Evolutionary conservation across 2,329 filamentous ascomycete species (phyloP).

Genomic region (Cladophialophora yegresii): DNA sequence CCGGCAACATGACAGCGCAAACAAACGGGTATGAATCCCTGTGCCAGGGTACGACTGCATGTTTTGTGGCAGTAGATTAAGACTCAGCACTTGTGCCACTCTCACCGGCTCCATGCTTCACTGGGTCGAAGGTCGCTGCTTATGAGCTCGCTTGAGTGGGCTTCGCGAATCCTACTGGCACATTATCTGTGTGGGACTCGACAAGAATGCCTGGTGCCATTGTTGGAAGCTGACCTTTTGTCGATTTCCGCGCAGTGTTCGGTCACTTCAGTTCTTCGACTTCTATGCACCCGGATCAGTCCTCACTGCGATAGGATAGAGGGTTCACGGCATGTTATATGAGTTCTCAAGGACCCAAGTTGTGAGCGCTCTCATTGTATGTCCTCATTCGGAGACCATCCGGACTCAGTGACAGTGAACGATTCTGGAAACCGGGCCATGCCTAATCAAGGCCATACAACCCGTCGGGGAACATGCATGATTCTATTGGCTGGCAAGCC

Average conservation of each 20-base stretch:
- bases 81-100: neutral
- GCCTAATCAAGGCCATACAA: conserved; percentile 3
- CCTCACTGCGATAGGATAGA: too few relatives aligned
- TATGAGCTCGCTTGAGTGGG: neutral
- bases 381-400: neutral
- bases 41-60: conserved; percentile 51
- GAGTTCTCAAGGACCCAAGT: neutral
- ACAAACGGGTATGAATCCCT: conserved; percentile 40
- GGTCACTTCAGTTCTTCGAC: neutral
- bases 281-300: neutral
- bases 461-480: neutral
- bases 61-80: conserved; percentile 32
- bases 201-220: conserved; percentile 11
- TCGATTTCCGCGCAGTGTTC: neutral
- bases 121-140: conserved; percentile 12
- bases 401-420: neutral
- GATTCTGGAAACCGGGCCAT: conserved; percentile 3
- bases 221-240: neutral
- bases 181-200: neutral
- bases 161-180: neutral
- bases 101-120: conserved; percentile 2
- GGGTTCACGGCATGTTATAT: neutral
- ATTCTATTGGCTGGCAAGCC: neutral
- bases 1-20: conserved; percentile 40
- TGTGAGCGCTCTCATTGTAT: neutral